Conservation (phyloP, 2,329 filamentous ascomycete species). For the Claviceps monticola region DNA sequence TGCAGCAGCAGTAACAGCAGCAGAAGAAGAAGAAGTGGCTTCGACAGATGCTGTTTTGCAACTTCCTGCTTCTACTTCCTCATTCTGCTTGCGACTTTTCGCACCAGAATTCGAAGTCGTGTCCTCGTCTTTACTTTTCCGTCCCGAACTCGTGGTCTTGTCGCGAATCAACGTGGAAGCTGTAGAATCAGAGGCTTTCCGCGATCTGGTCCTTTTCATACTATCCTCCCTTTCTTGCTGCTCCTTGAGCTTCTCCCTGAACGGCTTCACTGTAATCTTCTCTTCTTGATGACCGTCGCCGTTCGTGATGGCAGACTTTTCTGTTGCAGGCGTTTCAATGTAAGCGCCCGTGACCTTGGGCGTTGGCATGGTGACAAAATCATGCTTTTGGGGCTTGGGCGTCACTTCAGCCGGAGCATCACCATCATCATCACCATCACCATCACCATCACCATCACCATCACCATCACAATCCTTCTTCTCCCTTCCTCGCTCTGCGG, state of each 20-base stretch:
- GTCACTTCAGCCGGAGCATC: slow-evolving; percentile 27
- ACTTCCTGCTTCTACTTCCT: slow-evolving; percentile 2
- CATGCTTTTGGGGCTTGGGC: slow-evolving; percentile 29
- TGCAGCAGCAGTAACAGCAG: slow-evolving; percentile 11
- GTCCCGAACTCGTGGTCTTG: slow-evolving; percentile 12
- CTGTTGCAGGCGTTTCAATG: slow-evolving; percentile 40
- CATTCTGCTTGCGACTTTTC: slow-evolving; percentile 13
- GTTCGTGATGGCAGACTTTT: slow-evolving; percentile 22
- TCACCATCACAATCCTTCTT: slow-evolving; percentile 1
- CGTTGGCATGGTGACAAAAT: slow-evolving; percentile 36
- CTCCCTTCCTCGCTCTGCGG: slow-evolving; percentile 10
- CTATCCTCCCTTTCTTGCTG: slow-evolving; percentile 5
- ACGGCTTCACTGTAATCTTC: neutral
- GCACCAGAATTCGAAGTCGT: slow-evolving; percentile 19
- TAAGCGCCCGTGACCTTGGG: slow-evolving; percentile 42
- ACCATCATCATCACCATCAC: slow-evolving; percentile 6
- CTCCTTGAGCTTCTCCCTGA: slow-evolving; percentile 9
- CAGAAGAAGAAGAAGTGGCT: too few relatives aligned
- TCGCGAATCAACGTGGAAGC: slow-evolving; percentile 12
- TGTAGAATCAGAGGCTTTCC: neutral
- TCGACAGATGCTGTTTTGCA: too few relatives aligned
- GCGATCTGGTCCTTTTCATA: neutral
- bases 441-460: slow-evolving; percentile 11
- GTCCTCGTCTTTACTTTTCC: slow-evolving; percentile 15
- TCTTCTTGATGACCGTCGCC: neutral